A percentile compares a stretch with the other conserved stretches of the same genome.
These are phyloP conservation scores for Circinella minor DNA, from an alignment of 371 early-diverging fungal species.

Conservation along the genomic window DNA sequence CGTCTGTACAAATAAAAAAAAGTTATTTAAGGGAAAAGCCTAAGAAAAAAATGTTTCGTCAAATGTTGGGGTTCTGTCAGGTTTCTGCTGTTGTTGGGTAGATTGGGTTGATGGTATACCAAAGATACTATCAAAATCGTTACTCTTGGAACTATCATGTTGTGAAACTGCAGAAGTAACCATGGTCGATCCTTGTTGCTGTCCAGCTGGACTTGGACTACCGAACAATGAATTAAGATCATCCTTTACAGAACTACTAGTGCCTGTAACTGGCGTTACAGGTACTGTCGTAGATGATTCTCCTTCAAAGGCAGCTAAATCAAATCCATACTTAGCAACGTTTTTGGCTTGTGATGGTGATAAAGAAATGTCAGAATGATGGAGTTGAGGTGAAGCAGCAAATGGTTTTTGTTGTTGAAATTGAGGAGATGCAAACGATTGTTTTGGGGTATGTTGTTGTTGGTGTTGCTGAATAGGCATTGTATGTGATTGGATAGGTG, in stretches of 20 bases:
- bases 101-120: conserved; percentile 13
- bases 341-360: conserved; percentile 31
- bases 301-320: conserved; percentile 49
- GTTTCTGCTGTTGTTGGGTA: conserved; percentile 5
- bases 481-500: not conserved
- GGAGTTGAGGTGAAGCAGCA: not conserved
- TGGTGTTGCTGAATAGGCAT: not conserved
- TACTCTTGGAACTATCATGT: conserved; percentile 1
- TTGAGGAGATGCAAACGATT: not conserved
- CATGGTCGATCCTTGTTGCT: not conserved
- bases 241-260: conserved; percentile 31
- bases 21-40: not conserved
- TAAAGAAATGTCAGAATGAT: not conserved
- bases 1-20: not conserved
- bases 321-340: conserved; percentile 48
- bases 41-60: conserved; percentile 29
- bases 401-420: not conserved
- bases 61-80: conserved; percentile 25
- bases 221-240: conserved; percentile 44
- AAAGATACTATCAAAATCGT: conserved; percentile 24
- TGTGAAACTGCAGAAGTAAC: not conserved
- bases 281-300: conserved; percentile 7
- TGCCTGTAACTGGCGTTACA: conserved; percentile 7
- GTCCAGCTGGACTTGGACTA: conserved; percentile 15
- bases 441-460: not conserved